These are phyloP conservation scores for Pythium angustatum DNA, from an alignment of 352 stramenopile species.

Conservation along the genomic window DNA sequence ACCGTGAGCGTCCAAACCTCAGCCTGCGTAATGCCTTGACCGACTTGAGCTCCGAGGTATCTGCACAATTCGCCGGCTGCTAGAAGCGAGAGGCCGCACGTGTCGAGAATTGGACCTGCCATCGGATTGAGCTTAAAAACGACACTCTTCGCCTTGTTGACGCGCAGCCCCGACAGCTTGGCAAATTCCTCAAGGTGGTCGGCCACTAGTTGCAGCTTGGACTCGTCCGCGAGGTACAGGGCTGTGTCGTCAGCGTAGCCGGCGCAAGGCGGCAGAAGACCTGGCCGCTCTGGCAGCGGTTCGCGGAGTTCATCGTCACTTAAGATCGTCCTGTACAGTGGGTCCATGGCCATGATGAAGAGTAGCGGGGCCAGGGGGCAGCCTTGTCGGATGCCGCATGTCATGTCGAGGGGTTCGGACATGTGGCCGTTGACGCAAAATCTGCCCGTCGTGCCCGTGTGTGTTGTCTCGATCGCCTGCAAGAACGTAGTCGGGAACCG, in stretches of 20 bases:
- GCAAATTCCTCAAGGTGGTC: neutral
- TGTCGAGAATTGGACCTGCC: neutral
- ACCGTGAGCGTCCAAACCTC: neutral
- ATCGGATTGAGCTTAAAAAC: neutral
- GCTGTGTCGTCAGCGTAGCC: neutral
- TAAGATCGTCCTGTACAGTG: neutral
- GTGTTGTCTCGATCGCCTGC: neutral
- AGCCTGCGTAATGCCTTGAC: neutral
- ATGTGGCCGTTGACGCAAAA: neutral
- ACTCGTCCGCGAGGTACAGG: neutral
- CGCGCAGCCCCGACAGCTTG: neutral
- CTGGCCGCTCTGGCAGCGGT: neutral
- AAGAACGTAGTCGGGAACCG: neutral
- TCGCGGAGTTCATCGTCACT: neutral
- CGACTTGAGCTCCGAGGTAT: neutral
- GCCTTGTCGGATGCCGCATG: constrained; percentile 15
- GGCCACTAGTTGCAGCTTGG: neutral
- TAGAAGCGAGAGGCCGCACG: neutral
- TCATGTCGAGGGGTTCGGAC: neutral
- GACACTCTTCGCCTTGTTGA: neutral
- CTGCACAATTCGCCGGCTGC: neutral
- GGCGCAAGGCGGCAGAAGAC: neutral
- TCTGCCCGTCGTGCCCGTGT: neutral
- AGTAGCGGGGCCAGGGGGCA: constrained; percentile 21
- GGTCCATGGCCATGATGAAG: constrained; percentile 18